Evolutionary conservation across 2,329 filamentous ascomycete genomes (phyloP).

Genomic region (Penicillium sp.): DNA sequence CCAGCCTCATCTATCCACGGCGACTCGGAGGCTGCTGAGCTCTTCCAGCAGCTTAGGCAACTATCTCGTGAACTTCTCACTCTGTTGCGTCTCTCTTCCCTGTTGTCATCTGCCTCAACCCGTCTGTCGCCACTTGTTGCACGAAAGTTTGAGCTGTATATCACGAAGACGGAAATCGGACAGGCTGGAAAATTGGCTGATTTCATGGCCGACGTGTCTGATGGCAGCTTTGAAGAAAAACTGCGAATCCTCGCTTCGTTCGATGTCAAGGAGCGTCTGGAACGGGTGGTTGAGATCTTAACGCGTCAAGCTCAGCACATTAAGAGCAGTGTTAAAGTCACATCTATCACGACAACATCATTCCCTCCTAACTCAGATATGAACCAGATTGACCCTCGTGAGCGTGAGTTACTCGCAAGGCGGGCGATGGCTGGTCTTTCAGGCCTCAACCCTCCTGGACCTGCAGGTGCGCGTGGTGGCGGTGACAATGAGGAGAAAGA

Average conservation of each 20-base stretch:
- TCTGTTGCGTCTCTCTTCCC: conserved; percentile 79
- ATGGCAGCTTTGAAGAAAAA: conserved; percentile 88
- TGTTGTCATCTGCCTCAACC: conserved; percentile 73
- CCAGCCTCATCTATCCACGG: conserved; percentile 47
- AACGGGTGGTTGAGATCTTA: conserved; percentile 81
- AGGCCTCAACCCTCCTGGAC: conserved; percentile 45
- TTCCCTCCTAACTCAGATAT: conserved; percentile 65
- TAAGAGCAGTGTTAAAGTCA: conserved; percentile 85
- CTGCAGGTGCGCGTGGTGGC: conserved; percentile 53
- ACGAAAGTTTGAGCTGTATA: conserved; percentile 83
- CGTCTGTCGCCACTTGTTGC: conserved; percentile 82
- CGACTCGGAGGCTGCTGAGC: conserved; percentile 68
- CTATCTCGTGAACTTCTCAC: conserved; percentile 85
- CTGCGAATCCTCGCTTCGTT: conserved; percentile 81
- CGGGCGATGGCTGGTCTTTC: conserved; percentile 50
- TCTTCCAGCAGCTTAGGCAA: conserved; percentile 81
- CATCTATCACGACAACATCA: conserved; percentile 71
- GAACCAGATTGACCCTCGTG: conserved; percentile 53
- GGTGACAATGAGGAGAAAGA: conserved; percentile 74
- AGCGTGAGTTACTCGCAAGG: conserved; percentile 48
- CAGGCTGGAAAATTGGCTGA: conserved; percentile 89
- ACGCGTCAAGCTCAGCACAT: conserved; percentile 80
- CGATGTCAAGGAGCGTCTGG: conserved; percentile 75
- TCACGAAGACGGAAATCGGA: conserved; percentile 76
- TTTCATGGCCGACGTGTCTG: conserved; percentile 94